Percentiles rank a stretch among this genome's conserved stretches.
Evolutionary conservation across 441 rosid genomes (phyloP).

Genomic region (Pelargonium myrrhifolium): DNA sequence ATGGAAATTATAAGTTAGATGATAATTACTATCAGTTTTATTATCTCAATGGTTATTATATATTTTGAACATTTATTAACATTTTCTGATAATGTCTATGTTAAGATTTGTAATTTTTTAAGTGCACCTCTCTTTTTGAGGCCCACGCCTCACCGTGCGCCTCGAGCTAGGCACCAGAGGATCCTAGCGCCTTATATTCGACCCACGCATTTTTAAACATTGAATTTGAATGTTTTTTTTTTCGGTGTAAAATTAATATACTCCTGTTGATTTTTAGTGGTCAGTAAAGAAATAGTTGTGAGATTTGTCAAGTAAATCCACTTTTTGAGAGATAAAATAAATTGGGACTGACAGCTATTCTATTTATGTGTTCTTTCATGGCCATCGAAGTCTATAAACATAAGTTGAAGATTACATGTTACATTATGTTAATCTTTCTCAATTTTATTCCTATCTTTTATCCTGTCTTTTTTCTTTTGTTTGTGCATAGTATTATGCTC

Average conservation of each 20-base stretch:
- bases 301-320: background rate
- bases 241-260: background rate
- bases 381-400: background rate
- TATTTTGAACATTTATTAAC: no score
- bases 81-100: no score
- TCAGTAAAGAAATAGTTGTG: background rate
- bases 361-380: background rate
- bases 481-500: slow-evolving; percentile 13
- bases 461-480: background rate
- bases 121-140: no score
- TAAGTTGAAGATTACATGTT: background rate
- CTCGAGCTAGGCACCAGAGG: no score
- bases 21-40: no score
- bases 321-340: background rate
- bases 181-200: no score
- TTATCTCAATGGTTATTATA: no score
- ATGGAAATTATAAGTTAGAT: no score
- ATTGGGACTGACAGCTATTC: background rate
- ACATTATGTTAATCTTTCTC: background rate
- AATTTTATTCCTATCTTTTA: background rate
- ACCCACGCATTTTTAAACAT: no score
- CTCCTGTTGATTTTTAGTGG: background rate
- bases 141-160: no score
- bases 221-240: no score
- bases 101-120: no score